These are phyloP conservation scores for Arctium minus DNA, from an alignment of 129 eudicot genomes.

Conservation along the genomic window DNA sequence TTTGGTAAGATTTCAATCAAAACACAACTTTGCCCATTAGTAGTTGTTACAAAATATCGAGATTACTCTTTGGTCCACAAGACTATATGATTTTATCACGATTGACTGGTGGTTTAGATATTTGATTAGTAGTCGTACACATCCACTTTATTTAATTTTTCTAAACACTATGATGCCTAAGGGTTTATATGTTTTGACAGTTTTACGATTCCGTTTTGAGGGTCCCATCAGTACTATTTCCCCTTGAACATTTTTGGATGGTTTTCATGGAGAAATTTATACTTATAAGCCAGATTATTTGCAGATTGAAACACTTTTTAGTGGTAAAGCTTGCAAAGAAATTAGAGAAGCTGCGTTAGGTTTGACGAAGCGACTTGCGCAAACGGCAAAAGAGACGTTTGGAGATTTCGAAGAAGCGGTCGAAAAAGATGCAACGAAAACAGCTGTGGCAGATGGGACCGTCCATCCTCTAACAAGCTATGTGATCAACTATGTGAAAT, in stretches of 20 bases:
- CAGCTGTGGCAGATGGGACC: slow-evolving; percentile 90
- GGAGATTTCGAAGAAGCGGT: slow-evolving; percentile 99
- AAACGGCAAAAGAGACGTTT: slow-evolving; percentile 90
- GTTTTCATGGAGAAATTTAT: slow-evolving; percentile 1
- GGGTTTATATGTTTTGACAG: too few species aligned
- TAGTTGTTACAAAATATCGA: too few species aligned
- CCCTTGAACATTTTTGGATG: neutral
- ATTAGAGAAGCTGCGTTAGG: slow-evolving; percentile 84
- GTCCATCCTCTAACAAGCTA: slow-evolving; percentile 99
- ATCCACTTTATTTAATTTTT: too few species aligned
- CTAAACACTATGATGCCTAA: too few species aligned
- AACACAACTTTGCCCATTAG: too few species aligned
- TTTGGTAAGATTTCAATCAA: too few species aligned
- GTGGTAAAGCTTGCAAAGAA: slow-evolving; percentile 81
- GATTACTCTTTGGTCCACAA: too few species aligned
- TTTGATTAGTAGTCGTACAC: too few species aligned
- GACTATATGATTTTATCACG: too few species aligned
- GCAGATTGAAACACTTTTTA: slow-evolving; percentile 81
- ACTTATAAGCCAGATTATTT: slow-evolving; percentile 8
- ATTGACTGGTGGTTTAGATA: too few species aligned
- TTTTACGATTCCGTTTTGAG: neutral
- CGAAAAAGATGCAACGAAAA: slow-evolving; percentile 95
- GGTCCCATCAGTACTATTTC: neutral
- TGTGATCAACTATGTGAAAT: slow-evolving; percentile 95
- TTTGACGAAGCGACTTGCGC: slow-evolving; percentile 91